phyloP scores from a whole-genome alignment of 1,284 basidiomycete species.

The Leucoagaricus sp. region DNA sequence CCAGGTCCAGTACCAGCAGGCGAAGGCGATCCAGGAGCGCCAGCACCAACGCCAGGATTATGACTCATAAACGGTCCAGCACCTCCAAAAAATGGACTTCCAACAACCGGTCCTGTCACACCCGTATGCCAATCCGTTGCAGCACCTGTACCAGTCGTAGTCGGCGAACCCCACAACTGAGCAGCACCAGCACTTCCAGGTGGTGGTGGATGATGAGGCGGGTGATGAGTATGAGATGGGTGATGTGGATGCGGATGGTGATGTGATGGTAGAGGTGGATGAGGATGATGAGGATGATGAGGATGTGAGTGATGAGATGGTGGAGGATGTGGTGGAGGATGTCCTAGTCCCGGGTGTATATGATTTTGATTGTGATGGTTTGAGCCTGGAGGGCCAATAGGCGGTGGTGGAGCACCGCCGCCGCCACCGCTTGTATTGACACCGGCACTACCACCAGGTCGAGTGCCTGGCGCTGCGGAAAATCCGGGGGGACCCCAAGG shows the following conservation, averaged over 20 bases:
- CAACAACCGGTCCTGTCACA: neutral
- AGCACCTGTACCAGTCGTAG: conserved; percentile 14
- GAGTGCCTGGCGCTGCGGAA: conserved; percentile 7
- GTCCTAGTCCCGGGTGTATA: neutral
- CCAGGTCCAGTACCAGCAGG: conserved; percentile 39
- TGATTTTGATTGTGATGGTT: conserved; percentile 11
- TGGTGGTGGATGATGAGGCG: neutral
- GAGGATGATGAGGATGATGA: conserved; percentile 5
- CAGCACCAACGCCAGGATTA: conserved; percentile 22
- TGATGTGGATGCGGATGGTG: conserved; percentile 5
- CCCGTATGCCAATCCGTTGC: conserved; percentile 50
- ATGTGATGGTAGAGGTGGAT: conserved; percentile 5
- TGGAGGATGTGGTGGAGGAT: neutral
- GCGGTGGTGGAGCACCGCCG: conserved; percentile 8
- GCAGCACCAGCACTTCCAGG: neutral
- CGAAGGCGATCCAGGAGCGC: conserved; percentile 47
- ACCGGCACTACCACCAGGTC: too few relatives aligned
- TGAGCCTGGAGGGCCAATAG: conserved; percentile 9
- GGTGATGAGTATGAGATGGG: neutral
- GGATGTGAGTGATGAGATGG: conserved; percentile 9
- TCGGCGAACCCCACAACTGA: conserved; percentile 42
- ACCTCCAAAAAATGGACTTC: conserved; percentile 43
- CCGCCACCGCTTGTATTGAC: too few relatives aligned
- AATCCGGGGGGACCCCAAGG: conserved; percentile 15
- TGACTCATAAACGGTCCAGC: conserved; percentile 39